Percentiles rank a stretch among this genome's conserved stretches.
Conservation (phyloP, 1,284 basidiomycete genomes). For the Cryptococcus neoformans region DNA sequence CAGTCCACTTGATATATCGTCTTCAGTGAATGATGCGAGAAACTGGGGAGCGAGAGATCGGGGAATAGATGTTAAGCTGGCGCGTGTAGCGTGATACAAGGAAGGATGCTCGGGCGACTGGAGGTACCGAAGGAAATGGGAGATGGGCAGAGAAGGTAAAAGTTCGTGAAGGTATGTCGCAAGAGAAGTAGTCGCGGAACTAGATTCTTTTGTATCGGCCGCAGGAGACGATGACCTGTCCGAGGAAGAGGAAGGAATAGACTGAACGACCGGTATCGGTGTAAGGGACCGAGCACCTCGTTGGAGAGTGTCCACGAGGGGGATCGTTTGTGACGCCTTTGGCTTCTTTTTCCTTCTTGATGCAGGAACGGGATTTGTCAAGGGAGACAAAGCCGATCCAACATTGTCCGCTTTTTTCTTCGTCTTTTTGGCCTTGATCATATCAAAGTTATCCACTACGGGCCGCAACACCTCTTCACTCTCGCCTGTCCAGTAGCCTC, state of each 20-base stretch:
- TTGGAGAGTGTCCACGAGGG: constrained; percentile 40
- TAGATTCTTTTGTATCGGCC: not conserved
- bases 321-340: constrained; percentile 22
- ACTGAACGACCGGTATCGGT: not conserved
- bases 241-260: not conserved
- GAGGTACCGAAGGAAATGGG: constrained; percentile 35
- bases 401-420: not conserved
- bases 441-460: too few species aligned
- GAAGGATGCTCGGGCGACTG: constrained; percentile 35
- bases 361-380: not conserved
- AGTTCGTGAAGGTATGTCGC: constrained; percentile 33
- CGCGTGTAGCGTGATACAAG: constrained; percentile 27
- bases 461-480: not conserved
- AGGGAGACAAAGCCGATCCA: not conserved
- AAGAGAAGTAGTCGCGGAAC: constrained; percentile 30
- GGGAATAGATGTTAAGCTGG: not conserved
- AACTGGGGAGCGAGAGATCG: constrained; percentile 4
- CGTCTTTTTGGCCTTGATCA: not conserved
- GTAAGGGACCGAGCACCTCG: constrained; percentile 15
- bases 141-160: constrained; percentile 16
- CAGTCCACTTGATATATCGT: constrained; percentile 17
- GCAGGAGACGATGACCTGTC: not conserved
- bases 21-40: not conserved
- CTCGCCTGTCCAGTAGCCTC: constrained; percentile 36
- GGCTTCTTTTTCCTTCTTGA: constrained; percentile 6